Base-by-base conservation (phyloP, 371 early-diverging fungal genomes). In the Syncephalis fuscata region DNA sequence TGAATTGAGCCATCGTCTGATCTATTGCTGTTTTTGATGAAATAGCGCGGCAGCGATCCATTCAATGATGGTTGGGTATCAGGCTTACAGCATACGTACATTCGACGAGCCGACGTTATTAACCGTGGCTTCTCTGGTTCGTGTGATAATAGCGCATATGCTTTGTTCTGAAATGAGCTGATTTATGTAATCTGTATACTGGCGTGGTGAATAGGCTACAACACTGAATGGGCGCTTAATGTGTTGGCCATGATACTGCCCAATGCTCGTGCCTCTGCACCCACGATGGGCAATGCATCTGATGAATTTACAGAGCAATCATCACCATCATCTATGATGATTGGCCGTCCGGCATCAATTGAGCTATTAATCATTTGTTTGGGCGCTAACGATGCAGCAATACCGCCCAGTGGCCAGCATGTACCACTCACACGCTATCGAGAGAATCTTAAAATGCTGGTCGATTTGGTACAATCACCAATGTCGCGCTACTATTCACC, bases 381-480 rank as follows among this genome's bases (percentile, higher is more conserved):
- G 36, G 92, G 92, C 5, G 80, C 89, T 39, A 91, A 91, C 59
- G 92, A 91, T 56, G 76, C 85, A 0, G 67, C 74, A 2, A 43
- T 74, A 4, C 60, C 65, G 10, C 58, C 58, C 20, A 55, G 67
- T 0, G 41, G 49, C 8, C 82, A 82, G 32, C 78, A 78, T 50
- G 83, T 88, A 0, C 70, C 82, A 0, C 40, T 88, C 17, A 63
- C 59, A 0, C 61, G 68, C 9, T 91, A 70, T 56, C 61, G 58
- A 17, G 22, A 48, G 0, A 87, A 88, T 48, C 46, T 85, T 3
- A 55, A 51, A 24, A 46, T 51, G 1, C 67, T 91, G 55, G 60
- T 85, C 16, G 51, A 55, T 1, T 41, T 64, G 39, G 50, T 85
- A 14, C 67, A 58, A 20, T 39, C 58, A 15, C 70, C 79, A 0